phyloP scores from a whole-genome alignment of 345 rosid genomes.

The Trapa bicornis region DNA sequence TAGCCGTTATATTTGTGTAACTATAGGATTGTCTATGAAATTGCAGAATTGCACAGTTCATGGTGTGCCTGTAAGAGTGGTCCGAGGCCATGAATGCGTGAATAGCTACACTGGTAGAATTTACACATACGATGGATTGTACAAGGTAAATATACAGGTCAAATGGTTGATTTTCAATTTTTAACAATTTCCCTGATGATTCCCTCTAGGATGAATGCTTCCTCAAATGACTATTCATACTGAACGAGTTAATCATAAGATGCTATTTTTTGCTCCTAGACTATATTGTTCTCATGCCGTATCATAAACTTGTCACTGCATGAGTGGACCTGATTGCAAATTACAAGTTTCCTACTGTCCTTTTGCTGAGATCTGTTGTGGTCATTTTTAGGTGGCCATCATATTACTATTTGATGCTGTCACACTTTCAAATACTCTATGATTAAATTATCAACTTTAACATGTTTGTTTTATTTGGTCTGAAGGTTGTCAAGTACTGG shows the following conservation, averaged over 20 bases:
- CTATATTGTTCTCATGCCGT: neutral
- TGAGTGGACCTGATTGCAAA: neutral
- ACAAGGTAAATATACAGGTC: slow-evolving; percentile 35
- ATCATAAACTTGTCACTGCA: neutral
- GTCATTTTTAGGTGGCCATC: neutral
- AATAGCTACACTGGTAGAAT: slow-evolving; percentile 61
- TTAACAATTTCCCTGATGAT: neutral
- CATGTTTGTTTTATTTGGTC: neutral
- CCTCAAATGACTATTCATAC: neutral
- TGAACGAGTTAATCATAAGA: neutral
- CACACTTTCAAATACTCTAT: neutral
- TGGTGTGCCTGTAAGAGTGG: slow-evolving; percentile 59
- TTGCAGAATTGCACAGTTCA: slow-evolving; percentile 65
- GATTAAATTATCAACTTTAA: neutral
- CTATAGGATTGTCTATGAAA: slow-evolving; percentile 5
- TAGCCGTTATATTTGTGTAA: neutral
- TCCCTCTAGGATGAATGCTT: neutral
- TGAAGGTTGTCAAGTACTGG: slow-evolving; percentile 72
- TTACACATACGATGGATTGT: slow-evolving; percentile 89
- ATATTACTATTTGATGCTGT: neutral
- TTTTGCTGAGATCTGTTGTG: neutral
- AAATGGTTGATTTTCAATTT: neutral
- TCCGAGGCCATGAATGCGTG: slow-evolving; percentile 61
- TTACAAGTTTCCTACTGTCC: neutral
- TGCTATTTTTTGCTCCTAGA: neutral